Conservation (phyloP, 2,329 filamentous ascomycete genomes). For the Cladosporium sphaerospermum region DNA sequence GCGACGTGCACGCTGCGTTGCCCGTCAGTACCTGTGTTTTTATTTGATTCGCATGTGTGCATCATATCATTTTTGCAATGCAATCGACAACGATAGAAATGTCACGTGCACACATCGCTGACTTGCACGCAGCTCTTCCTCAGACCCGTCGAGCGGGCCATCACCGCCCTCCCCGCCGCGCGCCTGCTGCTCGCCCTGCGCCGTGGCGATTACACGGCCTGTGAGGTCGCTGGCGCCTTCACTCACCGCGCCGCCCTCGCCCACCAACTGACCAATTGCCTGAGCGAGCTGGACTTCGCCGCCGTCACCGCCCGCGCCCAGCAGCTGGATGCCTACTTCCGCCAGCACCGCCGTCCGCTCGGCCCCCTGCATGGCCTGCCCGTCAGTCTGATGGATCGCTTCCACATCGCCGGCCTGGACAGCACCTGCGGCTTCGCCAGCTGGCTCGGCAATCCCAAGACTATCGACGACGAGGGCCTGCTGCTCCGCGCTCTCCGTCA, state of each 20-base stretch:
- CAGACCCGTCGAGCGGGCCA: background rate
- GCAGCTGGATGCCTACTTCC: constrained; percentile 12
- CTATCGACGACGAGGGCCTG: constrained; percentile 10
- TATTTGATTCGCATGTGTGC: background rate
- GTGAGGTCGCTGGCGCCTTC: constrained; percentile 12
- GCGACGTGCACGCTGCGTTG: background rate
- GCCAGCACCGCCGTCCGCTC: constrained; percentile 1
- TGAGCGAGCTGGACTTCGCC: constrained; percentile 12
- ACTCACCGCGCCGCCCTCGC: constrained; percentile 11
- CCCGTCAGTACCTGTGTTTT: background rate
- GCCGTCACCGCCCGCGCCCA: constrained; percentile 5
- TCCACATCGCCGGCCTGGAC: constrained; percentile 14
- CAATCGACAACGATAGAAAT: background rate
- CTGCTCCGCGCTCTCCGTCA: constrained; percentile 12
- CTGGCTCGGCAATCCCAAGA: constrained; percentile 12
- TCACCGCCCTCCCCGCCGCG: constrained; percentile 6
- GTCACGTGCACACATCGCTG: background rate
- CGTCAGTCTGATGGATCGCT: constrained; percentile 16
- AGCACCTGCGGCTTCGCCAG: constrained; percentile 14
- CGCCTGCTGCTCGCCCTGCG: constrained; percentile 6
- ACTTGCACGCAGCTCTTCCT: constrained; percentile 1
- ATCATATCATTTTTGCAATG: too few species aligned
- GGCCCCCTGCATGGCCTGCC: constrained; percentile 16
- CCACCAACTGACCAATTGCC: constrained; percentile 12
- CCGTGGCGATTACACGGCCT: constrained; percentile 10